These are phyloP conservation scores for Lasiodiplodia citricola DNA, from an alignment of 2,329 filamentous ascomycete genomes.

Conservation along the genomic window DNA sequence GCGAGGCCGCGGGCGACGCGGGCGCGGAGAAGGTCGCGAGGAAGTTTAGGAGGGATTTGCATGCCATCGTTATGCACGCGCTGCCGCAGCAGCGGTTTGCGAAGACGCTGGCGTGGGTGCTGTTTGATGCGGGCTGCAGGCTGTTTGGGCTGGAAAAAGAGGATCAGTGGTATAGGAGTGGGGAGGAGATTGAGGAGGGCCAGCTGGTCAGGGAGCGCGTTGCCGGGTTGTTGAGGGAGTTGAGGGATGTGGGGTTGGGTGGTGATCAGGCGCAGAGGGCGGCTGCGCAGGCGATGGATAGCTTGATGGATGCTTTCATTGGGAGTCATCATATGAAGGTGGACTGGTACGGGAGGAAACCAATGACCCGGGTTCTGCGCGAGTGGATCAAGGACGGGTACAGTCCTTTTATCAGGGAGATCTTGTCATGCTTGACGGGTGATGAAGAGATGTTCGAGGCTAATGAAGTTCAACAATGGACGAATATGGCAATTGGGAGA, in stretches of 20 bases:
- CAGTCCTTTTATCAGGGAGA: slow-evolving; percentile 66
- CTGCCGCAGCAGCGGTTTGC: slow-evolving; percentile 58
- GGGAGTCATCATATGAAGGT: slow-evolving; percentile 64
- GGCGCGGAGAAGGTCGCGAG: slow-evolving; percentile 41
- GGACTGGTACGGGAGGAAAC: slow-evolving; percentile 61
- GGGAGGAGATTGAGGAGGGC: slow-evolving; percentile 26
- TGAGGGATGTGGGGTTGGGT: slow-evolving; percentile 70
- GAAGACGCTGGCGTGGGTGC: slow-evolving; percentile 59
- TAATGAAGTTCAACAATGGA: slow-evolving; percentile 68
- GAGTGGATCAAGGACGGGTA: slow-evolving; percentile 74
- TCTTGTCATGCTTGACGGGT: slow-evolving; percentile 53
- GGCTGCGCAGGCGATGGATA: slow-evolving; percentile 74
- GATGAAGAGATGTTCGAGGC: slow-evolving; percentile 49
- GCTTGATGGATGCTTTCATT: slow-evolving; percentile 68
- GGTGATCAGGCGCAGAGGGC: slow-evolving; percentile 72
- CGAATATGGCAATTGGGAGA: slow-evolving; percentile 70
- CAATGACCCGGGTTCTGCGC: slow-evolving; percentile 64
- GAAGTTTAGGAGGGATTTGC: slow-evolving; percentile 66
- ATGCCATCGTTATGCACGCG: slow-evolving; percentile 69
- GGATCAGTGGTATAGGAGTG: not conserved
- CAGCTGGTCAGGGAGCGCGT: not conserved
- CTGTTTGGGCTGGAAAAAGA: slow-evolving; percentile 47
- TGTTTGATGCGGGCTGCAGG: slow-evolving; percentile 59
- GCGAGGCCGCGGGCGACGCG: slow-evolving; percentile 48
- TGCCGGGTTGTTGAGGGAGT: slow-evolving; percentile 57